Conservation (phyloP, 306 rosid genomes). For the Casuarina cunninghamiana region DNA sequence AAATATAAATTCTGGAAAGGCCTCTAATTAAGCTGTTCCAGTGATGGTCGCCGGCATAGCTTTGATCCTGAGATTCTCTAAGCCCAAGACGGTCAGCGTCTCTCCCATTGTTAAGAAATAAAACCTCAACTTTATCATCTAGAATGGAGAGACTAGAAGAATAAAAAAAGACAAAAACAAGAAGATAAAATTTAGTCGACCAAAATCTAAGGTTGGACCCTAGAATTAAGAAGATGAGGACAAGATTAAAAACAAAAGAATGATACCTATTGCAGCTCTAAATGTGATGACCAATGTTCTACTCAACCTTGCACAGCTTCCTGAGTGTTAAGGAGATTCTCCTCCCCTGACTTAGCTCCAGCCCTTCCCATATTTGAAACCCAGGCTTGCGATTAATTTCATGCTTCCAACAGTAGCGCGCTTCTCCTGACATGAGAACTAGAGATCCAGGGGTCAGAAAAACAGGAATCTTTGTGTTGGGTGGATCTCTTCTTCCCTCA, state of each 20-base stretch:
- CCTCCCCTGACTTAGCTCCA: constrained; percentile 49
- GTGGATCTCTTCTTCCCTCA: constrained; percentile 12
- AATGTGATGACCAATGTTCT: constrained; percentile 19
- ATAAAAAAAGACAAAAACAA: no score
- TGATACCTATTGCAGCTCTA: background rate
- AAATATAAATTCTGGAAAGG: no score
- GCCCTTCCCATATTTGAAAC: constrained; percentile 73
- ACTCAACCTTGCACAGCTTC: constrained; percentile 57
- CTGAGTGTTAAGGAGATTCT: constrained; percentile 80
- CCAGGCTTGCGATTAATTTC: constrained; percentile 78
- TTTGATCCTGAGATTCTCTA: no score
- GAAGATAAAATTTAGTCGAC: background rate
- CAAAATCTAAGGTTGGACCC: background rate
- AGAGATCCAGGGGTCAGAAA: constrained; percentile 71
- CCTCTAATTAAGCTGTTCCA: no score
- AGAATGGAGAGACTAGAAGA: no score
- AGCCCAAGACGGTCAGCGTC: no score
- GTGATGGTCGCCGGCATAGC: no score
- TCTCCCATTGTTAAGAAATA: no score
- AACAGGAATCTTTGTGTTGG: constrained; percentile 43
- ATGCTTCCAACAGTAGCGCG: constrained; percentile 81
- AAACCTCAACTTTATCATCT: no score
- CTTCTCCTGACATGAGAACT: constrained; percentile 78
- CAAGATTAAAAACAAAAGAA: background rate
- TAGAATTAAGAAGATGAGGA: background rate